Conservation (phyloP, 345 rosid species). For the Eucalyptus cloeziana region DNA sequence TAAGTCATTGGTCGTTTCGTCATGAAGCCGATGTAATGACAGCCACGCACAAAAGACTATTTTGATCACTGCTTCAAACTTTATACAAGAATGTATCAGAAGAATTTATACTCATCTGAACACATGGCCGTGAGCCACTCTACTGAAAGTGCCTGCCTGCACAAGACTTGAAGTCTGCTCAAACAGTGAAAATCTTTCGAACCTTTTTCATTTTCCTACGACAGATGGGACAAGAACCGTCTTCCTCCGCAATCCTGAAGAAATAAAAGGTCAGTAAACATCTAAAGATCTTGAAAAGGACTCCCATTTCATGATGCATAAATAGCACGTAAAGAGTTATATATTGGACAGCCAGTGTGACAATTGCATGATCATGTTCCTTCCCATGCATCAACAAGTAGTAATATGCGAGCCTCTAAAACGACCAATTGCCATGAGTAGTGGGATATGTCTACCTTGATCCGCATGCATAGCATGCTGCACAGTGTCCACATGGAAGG, state of each 20-base stretch:
- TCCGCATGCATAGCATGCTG: conserved; percentile 48
- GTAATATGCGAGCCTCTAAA: neutral
- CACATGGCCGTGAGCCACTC: neutral
- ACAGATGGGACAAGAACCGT: conserved; percentile 44
- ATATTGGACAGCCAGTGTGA: neutral
- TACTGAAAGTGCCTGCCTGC: neutral
- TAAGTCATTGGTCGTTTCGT: neutral
- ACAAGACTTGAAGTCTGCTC: neutral
- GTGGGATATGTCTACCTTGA: conserved; percentile 23
- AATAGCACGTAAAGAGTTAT: neutral
- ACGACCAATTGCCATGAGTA: neutral
- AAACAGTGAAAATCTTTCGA: conserved; percentile 40
- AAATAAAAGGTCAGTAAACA: neutral
- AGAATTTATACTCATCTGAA: neutral
- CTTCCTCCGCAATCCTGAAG: conserved; percentile 43
- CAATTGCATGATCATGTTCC: neutral
- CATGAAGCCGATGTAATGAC: neutral
- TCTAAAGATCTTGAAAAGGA: neutral
- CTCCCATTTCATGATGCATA: neutral
- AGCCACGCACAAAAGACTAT: neutral
- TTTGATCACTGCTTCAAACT: neutral
- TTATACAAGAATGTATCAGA: neutral
- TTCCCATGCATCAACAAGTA: neutral
- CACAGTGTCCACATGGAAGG: conserved; percentile 66
- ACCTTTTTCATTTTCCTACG: conserved; percentile 47